Evolutionary conservation across 352 stramenopile genomes (phyloP), one percentile per base, ranked within the genome.

Genomic region (Pythium apleroticum): DNA sequence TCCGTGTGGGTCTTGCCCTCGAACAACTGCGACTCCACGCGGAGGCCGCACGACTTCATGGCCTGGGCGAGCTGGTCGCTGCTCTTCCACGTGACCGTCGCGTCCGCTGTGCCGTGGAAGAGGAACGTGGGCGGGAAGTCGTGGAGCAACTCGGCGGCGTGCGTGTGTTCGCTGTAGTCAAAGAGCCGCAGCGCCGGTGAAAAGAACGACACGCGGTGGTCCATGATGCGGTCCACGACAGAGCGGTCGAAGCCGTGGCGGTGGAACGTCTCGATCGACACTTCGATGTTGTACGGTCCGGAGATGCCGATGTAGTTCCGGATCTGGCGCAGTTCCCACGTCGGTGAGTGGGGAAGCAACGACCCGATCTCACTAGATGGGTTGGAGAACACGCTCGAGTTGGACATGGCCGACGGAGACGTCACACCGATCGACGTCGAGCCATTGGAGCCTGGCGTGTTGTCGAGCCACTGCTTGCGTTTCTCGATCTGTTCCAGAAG

Each of bases 1-100:
- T 98, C 92, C 6, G 92, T 98, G 69, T 98, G 92, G 19, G 81
- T 91, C 83, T 93, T 97, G 60, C 72, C 74, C 20, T 82, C 60
- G 50, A 97, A 98, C 33, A 83, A 86, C 37, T 81, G 71, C 46
- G 78, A 75, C n/a, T 75, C 74, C 15, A 92, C 84, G 6, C 57
- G 61, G 9, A 86, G 60, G 5, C 65, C 71, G 49, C 79, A 84
- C 9, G 76, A 58, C 54, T 73, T 49, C 27, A 94, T 69, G 3
- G 82, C 75, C 6, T 71, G 33, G 14, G 77, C 75, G 39, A 92
- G 74, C 64, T 89, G 73, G 62, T 84, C 70, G 11, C 70, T 81
- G 31, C 77, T 86, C 45, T 75, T 71, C 73, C 80, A 87, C 54
- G 61, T 77, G 27, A 90, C 82, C 0, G 81, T 89, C 45, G 74